These are phyloP conservation scores for Trametes elegans DNA, from an alignment of 768 basidiomycete species.

Conservation along the genomic window DNA sequence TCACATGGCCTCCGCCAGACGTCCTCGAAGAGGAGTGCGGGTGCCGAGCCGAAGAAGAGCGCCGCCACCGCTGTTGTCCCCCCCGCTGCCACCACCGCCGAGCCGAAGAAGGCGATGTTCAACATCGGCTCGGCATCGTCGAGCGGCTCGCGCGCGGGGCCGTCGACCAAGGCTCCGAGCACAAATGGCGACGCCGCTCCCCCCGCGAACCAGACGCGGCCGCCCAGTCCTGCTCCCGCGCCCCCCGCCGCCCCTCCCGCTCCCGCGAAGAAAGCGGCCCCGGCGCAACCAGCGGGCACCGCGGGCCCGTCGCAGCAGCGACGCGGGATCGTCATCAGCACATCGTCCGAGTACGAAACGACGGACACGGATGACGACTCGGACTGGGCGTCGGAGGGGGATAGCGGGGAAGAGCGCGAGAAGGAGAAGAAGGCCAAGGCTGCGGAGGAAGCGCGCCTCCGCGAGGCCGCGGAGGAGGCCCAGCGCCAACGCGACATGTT, in stretches of 20 bases:
- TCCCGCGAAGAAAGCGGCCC: not conserved
- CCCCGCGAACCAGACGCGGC: constrained; percentile 17
- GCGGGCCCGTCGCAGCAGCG: constrained; percentile 21
- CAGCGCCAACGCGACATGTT: constrained; percentile 70
- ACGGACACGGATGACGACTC: constrained; percentile 53
- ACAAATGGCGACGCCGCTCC: constrained; percentile 22
- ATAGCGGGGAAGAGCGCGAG: constrained; percentile 32
- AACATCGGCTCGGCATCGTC: constrained; percentile 63
- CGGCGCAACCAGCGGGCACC: not conserved
- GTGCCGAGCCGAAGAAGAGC: constrained; percentile 22
- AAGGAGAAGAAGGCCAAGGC: constrained; percentile 23
- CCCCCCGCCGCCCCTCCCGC: not conserved
- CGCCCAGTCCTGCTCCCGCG: constrained; percentile 15
- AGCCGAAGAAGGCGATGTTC: constrained; percentile 37
- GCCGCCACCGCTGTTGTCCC: too few species aligned
- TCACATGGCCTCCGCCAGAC: constrained; percentile 26
- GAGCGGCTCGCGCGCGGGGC: constrained; percentile 34
- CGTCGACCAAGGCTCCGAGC: constrained; percentile 13
- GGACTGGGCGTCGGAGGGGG: constrained; percentile 60
- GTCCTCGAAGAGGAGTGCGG: constrained; percentile 21
- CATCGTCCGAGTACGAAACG: constrained; percentile 50
- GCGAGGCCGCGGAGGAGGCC: constrained; percentile 59
- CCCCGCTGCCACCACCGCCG: constrained; percentile 13
- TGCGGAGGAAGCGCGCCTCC: constrained; percentile 33
- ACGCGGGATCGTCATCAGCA: constrained; percentile 44